A percentile compares a stretch with the other conserved stretches of the same genome.
Conservation (phyloP, 2,329 filamentous ascomycete genomes). For the Simplicillium sp. region DNA sequence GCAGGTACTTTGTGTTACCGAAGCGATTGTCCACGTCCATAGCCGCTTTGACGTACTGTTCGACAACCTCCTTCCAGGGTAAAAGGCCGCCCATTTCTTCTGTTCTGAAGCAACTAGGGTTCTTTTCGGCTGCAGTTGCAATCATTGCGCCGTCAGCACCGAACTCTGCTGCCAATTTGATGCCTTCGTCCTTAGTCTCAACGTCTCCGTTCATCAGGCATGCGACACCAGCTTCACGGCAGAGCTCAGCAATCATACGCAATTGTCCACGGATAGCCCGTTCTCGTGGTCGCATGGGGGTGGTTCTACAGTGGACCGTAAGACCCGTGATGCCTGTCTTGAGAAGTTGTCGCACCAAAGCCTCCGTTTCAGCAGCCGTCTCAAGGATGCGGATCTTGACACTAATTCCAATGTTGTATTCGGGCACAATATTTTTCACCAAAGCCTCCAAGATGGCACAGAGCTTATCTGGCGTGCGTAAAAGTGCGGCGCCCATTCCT, state of each 20-base stretch:
- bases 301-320: conserved; percentile 92
- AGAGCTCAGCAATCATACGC: conserved; percentile 72
- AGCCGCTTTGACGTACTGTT: conserved; percentile 61
- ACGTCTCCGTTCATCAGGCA: conserved; percentile 97
- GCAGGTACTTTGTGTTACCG: conserved; percentile 86
- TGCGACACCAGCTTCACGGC: conserved; percentile 75
- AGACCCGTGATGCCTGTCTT: conserved; percentile 84
- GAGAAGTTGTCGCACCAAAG: conserved; percentile 68
- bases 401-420: conserved; percentile 83
- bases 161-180: conserved; percentile 64
- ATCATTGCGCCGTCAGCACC: conserved; percentile 97
- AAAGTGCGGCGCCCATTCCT: conserved; percentile 90
- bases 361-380: conserved; percentile 64
- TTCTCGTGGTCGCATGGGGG: conserved; percentile 88
- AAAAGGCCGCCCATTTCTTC: conserved; percentile 59
- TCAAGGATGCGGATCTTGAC: conserved; percentile 92
- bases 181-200: conserved; percentile 59
- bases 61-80: conserved; percentile 68
- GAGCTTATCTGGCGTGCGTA: conserved; percentile 76
- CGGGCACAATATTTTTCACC: conserved; percentile 65
- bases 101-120: conserved; percentile 76
- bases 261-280: conserved; percentile 79
- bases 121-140: conserved; percentile 82
- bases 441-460: conserved; percentile 75
- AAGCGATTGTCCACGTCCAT: conserved; percentile 78